A percentile compares a stretch with the other conserved stretches of the same genome.
These are phyloP conservation scores for Ustilago loliicola DNA, from an alignment of 1,284 basidiomycete genomes.

Conservation along the genomic window DNA sequence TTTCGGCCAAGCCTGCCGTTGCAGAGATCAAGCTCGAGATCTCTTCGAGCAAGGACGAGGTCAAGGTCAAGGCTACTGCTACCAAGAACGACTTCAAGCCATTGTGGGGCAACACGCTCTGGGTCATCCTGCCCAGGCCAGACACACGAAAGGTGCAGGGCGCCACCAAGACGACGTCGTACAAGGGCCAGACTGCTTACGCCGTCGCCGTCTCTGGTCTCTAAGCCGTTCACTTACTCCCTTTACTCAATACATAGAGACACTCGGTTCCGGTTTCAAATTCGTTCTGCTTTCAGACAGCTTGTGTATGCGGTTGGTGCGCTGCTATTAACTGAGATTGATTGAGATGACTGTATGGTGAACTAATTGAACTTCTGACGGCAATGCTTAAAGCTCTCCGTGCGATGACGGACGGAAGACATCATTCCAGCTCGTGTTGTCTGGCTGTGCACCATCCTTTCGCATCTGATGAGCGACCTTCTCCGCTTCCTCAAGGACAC, in stretches of 20 bases:
- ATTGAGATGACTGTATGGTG: neutral
- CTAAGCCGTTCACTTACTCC: neutral
- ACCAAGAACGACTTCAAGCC: slow-evolving; percentile 68
- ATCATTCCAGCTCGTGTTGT: slow-evolving; percentile 46
- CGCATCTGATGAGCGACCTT: slow-evolving; percentile 30
- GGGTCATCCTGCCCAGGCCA: slow-evolving; percentile 69
- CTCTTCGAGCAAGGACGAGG: slow-evolving; percentile 51
- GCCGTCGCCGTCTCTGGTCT: slow-evolving; percentile 41
- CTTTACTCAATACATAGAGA: neutral
- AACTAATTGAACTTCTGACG: neutral
- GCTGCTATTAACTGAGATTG: too few species aligned
- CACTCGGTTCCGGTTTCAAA: slow-evolving; percentile 5
- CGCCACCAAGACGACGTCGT: slow-evolving; percentile 29
- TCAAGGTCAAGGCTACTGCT: slow-evolving; percentile 66
- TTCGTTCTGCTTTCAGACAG: neutral
- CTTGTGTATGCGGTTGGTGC: too few species aligned
- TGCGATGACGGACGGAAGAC: slow-evolving; percentile 21
- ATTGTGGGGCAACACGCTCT: slow-evolving; percentile 70
- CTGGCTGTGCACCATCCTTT: slow-evolving; percentile 28
- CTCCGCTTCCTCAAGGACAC: slow-evolving; percentile 41
- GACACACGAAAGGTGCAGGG: slow-evolving; percentile 62
- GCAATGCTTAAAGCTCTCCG: slow-evolving; percentile 21
- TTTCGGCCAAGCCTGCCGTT: slow-evolving; percentile 67
- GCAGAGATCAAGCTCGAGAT: slow-evolving; percentile 69
- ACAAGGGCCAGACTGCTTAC: slow-evolving; percentile 46